Base-by-base conservation (phyloP, 768 basidiomycete species). In the Crucibulum laeve region DNA sequence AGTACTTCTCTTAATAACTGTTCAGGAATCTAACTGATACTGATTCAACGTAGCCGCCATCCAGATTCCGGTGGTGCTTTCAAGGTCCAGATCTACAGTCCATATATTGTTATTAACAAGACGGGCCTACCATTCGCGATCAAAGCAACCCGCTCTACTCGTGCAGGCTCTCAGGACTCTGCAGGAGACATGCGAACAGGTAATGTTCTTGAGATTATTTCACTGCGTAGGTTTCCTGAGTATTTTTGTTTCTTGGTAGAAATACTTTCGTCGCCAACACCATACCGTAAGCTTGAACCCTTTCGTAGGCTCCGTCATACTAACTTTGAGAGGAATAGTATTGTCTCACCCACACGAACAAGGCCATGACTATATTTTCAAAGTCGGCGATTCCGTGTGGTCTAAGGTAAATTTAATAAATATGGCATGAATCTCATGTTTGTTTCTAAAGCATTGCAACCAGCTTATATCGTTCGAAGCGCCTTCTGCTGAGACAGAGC, bases 61-160 rank as follows among this genome's bases (percentile, higher is more conserved):
- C 80, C 90, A 5, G 80, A 96, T 40, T 87, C 94, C 4, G 96
- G 94, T 1, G 93, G 94, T 18, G 92, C 94, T 1, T 94, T 96
- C 75, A 92, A 87, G 62, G 90, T 96, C 0, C 95, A 98, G 61
- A 80, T 99, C 35, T 98, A 90, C 58, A 81, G 80, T 49, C 93
- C 94, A 2, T 98, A 86, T 56, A 68, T 98, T 40, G 66, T 98
- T 32, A 61, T 95, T 60, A 99, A 99, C 68, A 97, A 96, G 69
- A 93, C 93, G 0, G 86, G 84, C 5, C 64, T 93, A 25, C 84
- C 92, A 2, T 95, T 95, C 56, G 70, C 69, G 8, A 69, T 93
- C 23, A 82, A 74, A 48, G 83, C 87, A 11, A 65, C 72, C 15
- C 75, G 81, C 22, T 74, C 82, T 2, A 72, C 72, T 53, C 76